These are phyloP conservation scores for Aspergillus pseudonomiae DNA, from an alignment of 2,329 filamentous ascomycete genomes.

Conservation along the genomic window DNA sequence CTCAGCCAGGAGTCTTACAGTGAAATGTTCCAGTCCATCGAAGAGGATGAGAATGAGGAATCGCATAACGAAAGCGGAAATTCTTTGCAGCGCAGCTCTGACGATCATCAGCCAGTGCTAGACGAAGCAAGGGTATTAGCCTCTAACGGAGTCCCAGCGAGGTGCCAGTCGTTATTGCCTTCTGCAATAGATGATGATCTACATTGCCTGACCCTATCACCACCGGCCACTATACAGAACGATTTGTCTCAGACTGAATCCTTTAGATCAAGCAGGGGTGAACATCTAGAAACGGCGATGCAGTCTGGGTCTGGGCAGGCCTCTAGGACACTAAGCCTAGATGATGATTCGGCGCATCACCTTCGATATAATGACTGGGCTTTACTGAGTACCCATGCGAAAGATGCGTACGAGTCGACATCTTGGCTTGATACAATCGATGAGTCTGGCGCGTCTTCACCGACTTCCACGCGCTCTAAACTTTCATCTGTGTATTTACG, in stretches of 20 bases:
- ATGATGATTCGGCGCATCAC: conserved; percentile 7
- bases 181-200: conserved; percentile 36
- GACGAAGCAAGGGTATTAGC: conserved; percentile 30
- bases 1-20: conserved; percentile 61
- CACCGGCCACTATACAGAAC: conserved; percentile 46
- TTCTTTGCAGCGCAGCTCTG: conserved; percentile 53
- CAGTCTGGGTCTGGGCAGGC: background rate
- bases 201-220: conserved; percentile 18
- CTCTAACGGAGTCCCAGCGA: conserved; percentile 37
- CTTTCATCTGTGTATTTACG: conserved; percentile 70
- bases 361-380: conserved; percentile 19
- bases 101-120: conserved; percentile 23
- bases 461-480: conserved; percentile 79
- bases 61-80: conserved; percentile 57
- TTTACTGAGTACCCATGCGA: conserved; percentile 25
- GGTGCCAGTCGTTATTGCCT: conserved; percentile 43
- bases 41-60: conserved; percentile 42
- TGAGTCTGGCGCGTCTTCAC: conserved; percentile 79
- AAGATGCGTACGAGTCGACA: conserved; percentile 74
- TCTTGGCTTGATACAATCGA: conserved; percentile 96
- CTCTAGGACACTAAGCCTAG: background rate
- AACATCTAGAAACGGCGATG: conserved; percentile 13
- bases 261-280: conserved; percentile 9
- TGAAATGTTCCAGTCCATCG: conserved; percentile 43
- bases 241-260: conserved; percentile 35